Evolutionary conservation across 371 early-diverging fungal genomes (phyloP).

Genomic region (Furculomyces boomerangus): DNA sequence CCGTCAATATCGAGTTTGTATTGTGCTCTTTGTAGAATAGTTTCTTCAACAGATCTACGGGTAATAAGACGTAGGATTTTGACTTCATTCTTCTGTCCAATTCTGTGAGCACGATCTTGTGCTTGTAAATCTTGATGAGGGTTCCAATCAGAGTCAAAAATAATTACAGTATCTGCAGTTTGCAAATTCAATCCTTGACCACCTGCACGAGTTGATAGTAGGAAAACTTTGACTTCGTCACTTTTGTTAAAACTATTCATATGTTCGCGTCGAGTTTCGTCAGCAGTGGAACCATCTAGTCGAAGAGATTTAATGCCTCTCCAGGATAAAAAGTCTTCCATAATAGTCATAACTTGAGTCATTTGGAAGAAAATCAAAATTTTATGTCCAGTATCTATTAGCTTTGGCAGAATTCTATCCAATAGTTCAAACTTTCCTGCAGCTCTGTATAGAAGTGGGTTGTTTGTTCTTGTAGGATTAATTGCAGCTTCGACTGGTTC

Average conservation of each 20-base stretch:
- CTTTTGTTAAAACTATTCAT: conserved; percentile 67
- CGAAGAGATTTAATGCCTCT: conserved; percentile 69
- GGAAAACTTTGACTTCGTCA: conserved; percentile 78
- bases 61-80: conserved; percentile 94
- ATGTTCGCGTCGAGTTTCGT: conserved; percentile 72
- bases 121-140: conserved; percentile 99
- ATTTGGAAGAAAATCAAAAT: conserved; percentile 99
- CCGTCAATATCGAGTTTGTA: conserved; percentile 93
- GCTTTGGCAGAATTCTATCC: conserved; percentile 88
- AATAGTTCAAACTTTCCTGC: conserved; percentile 97
- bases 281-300: conserved; percentile 91
- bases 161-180: conserved; percentile 98
- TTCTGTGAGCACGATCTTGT: conserved; percentile 99
- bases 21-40: conserved; percentile 83
- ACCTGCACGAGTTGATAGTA: conserved; percentile 98
- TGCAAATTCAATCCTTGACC: conserved; percentile 98
- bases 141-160: conserved; percentile 99
- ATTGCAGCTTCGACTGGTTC: conserved; percentile 66
- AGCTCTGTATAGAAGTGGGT: conserved; percentile 13
- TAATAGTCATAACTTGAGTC: conserved; percentile 96
- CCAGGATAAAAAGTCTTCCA: conserved; percentile 88
- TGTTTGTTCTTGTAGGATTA: conserved; percentile 24
- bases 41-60: conserved; percentile 90
- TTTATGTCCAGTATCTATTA: conserved; percentile 68
- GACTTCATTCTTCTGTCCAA: conserved; percentile 99